phyloP scores from a whole-genome alignment of 139 green algal species.

The Yamagishiella unicocca region DNA sequence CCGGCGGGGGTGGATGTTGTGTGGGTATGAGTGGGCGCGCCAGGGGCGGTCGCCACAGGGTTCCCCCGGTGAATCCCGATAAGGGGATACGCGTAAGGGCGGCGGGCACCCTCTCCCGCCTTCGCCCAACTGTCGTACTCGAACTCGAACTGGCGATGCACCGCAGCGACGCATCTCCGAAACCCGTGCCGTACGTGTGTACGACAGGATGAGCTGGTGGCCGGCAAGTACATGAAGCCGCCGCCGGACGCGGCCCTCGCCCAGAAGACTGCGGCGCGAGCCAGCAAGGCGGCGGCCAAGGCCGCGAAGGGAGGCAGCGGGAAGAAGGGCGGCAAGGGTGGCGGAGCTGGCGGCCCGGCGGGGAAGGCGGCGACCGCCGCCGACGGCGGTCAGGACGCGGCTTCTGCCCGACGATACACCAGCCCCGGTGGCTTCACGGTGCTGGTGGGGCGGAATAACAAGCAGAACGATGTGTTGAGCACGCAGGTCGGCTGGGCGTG shows the following conservation, averaged over 20 bases:
- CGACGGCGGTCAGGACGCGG: neutral
- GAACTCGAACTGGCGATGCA: no score
- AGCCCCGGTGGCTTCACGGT: constrained; percentile 74
- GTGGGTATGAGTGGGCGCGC: no score
- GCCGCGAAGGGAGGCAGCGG: neutral
- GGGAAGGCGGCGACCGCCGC: neutral
- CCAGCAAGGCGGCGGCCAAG: constrained; percentile 64
- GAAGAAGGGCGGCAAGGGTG: constrained; percentile 7
- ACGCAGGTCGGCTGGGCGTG: constrained; percentile 34
- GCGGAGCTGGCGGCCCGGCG: constrained; percentile 4
- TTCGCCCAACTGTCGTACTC: no score
- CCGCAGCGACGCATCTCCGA: no score
- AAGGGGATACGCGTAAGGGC: no score
- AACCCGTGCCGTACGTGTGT: no score
- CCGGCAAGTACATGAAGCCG: constrained; percentile 75
- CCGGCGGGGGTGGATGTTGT: neutral
- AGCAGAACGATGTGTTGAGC: constrained; percentile 90
- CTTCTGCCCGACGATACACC: constrained; percentile 68
- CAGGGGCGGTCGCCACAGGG: no score
- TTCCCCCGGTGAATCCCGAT: no score
- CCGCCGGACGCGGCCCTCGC: constrained; percentile 74
- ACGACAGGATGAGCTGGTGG: constrained; percentile 83
- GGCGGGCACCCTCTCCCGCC: no score
- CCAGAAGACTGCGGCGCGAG: constrained; percentile 74
- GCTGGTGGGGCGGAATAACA: constrained; percentile 86